Percentiles rank a stretch among this genome's conserved stretches.
Conservation (phyloP, 495 filamentous ascomycete genomes). For the Schizothecium vesticola region DNA sequence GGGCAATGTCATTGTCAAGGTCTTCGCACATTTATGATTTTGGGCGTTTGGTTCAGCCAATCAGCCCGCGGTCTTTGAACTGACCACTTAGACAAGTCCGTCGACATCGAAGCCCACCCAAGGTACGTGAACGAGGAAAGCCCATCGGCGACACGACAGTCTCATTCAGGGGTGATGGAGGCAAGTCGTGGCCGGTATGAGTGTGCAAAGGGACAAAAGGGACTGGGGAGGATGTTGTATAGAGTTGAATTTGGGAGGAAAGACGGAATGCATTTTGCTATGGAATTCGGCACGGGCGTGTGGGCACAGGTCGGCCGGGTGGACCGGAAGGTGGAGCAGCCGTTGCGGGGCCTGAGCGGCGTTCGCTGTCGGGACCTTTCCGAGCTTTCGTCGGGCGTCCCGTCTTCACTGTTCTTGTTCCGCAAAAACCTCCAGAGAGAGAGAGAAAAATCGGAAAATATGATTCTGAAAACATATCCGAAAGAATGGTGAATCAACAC, state of each 20-base stretch:
- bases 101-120: no score
- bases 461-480: no score
- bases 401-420: no score
- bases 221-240: not conserved
- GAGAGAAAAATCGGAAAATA: no score
- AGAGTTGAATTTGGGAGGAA: not conserved
- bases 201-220: no score
- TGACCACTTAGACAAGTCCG: not conserved
- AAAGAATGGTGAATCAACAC: not conserved
- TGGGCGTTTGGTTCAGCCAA: not conserved
- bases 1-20: not conserved
- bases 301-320: not conserved
- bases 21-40: not conserved
- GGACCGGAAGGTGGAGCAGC: not conserved
- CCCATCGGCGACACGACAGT: not conserved
- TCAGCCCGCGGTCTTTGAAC: not conserved
- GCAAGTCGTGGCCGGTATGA: not conserved
- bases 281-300: no score
- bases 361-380: not conserved
- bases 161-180: not conserved
- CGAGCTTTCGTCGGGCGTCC: no score
- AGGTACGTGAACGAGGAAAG: not conserved
- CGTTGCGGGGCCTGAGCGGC: not conserved
- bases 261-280: no score
- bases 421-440: no score